Conservation (phyloP, 257 asterid genomes). For the Knoxia roxburghii region DNA sequence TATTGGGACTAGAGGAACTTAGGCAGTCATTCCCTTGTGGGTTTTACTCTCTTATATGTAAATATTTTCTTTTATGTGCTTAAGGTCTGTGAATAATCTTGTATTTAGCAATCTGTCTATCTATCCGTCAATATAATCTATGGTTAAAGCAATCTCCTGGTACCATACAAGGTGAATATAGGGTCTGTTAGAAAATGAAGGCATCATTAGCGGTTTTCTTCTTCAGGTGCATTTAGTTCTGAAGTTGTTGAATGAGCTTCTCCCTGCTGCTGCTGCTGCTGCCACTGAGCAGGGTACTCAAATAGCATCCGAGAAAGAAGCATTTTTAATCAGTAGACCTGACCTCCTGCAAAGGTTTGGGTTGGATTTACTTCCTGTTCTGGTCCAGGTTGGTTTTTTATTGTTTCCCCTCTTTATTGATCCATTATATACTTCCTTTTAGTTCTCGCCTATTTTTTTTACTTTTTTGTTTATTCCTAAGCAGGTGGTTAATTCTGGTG, state of each 20-base stretch:
- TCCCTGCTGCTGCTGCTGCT: constrained; percentile 42
- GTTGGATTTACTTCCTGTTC: constrained; percentile 69
- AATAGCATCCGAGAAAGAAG: constrained; percentile 54
- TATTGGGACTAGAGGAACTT: constrained; percentile 1
- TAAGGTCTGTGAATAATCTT: background rate
- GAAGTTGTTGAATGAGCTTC: constrained; percentile 81
- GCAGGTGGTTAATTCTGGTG: constrained; percentile 94
- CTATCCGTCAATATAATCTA: background rate
- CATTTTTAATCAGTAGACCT: constrained; percentile 55
- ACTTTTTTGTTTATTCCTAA: constrained; percentile 30
- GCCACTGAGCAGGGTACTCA: constrained; percentile 42
- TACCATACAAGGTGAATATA: background rate
- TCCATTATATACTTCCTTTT: background rate
- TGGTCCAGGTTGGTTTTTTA: constrained; percentile 61
- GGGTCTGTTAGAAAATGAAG: background rate
- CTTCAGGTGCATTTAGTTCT: constrained; percentile 66
- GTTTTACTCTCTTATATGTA: background rate
- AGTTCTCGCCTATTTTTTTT: constrained; percentile 1
- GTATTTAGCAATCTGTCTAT: background rate
- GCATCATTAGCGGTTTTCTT: constrained; percentile 4
- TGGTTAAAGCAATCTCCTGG: background rate
- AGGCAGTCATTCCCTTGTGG: background rate
- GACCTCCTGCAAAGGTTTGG: constrained; percentile 77
- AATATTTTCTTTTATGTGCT: background rate
- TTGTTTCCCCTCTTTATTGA: constrained; percentile 12